Evolutionary conservation across 768 basidiomycete species (phyloP), one percentile per base, ranked within the genome.

Genomic region (Sporobolomyces pararoseus): DNA sequence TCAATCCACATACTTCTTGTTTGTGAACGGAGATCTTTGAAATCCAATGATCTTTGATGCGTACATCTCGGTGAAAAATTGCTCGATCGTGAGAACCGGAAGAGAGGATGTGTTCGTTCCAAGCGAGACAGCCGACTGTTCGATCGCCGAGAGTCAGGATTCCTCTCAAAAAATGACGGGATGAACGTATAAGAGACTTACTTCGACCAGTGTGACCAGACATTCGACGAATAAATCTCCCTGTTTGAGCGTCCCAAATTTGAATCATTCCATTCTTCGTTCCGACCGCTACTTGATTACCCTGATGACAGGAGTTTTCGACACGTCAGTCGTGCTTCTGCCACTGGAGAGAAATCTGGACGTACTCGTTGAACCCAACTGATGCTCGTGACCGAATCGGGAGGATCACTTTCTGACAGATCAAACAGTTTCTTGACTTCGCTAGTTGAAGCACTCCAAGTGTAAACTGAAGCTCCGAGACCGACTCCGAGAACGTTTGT

Each of bases 401-500:
- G 58, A 47, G 69, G 66, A 51, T 82, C 72, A 4, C 68, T 73
- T 9, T 78, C 77, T 27, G 80, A 70, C 25, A 97, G 80, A 76
- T 98, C 92, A 77, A 91, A 95, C 23, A 99, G 82, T 78, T 95
- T 94, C 32, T 88, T 89, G 6, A 98, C 96, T 7, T 85, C 86
- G 27, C 91, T 91, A 65, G 93, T 96, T 61, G 91, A 88, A 10
- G 95, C 96, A 12, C 89, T 90, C 96, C 96, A 99, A 1, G 97
- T 86, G 78, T 99, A 99, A 17, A 99, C 95, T 70, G 91, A 93
- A 0, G 87, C 83, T 4, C 88, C 90, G 10, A 99, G 84, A 3
- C 94, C 95, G 12, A 98, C 96, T 4, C 90, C 94, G 0, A 98
- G 86, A 0, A 97, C 87, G 77, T 98, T 98, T 7, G 90, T 94